A percentile compares a stretch with the other conserved stretches of the same genome.
phyloP scores from a whole-genome alignment of 1,284 basidiomycete genomes.

The Ceratobasidium sp. region DNA sequence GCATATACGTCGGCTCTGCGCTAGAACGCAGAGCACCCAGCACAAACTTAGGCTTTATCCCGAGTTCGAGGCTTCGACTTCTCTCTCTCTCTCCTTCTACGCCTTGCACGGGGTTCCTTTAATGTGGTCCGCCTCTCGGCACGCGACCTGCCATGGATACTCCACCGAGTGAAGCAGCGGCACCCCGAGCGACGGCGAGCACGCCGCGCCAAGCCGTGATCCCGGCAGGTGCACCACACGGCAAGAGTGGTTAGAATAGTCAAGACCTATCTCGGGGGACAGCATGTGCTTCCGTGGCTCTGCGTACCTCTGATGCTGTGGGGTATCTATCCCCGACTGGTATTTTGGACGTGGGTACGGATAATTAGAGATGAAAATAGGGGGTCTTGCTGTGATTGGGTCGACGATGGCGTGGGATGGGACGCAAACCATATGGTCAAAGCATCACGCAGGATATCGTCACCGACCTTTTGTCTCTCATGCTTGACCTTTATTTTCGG shows the following conservation, averaged over 20 bases:
- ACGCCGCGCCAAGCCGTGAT: slow-evolving; percentile 6
- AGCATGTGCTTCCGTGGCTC: slow-evolving; percentile 5
- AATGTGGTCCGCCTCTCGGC: not conserved
- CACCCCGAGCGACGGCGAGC: not conserved
- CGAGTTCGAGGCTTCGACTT: not conserved
- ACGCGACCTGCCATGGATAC: not conserved
- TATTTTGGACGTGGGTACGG: not conserved
- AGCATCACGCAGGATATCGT: not conserved
- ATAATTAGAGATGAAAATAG: not conserved
- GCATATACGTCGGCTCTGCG: slow-evolving; percentile 2
- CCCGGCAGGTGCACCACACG: slow-evolving; percentile 1
- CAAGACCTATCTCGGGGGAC: not conserved
- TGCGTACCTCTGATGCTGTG: not conserved
- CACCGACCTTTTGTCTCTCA: not conserved
- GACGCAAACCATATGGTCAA: not conserved
- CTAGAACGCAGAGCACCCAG: not conserved
- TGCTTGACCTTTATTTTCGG: not conserved
- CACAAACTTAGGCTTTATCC: not conserved
- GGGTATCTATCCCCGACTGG: not conserved
- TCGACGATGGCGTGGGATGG: not conserved
- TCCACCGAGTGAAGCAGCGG: not conserved
- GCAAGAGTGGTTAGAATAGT: not conserved
- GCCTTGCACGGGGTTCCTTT: not conserved
- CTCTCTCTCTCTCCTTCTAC: not conserved
- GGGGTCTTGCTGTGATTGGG: not conserved